Conservation (phyloP, 176 grass and related monocot species). For the Avena insularis region DNA sequence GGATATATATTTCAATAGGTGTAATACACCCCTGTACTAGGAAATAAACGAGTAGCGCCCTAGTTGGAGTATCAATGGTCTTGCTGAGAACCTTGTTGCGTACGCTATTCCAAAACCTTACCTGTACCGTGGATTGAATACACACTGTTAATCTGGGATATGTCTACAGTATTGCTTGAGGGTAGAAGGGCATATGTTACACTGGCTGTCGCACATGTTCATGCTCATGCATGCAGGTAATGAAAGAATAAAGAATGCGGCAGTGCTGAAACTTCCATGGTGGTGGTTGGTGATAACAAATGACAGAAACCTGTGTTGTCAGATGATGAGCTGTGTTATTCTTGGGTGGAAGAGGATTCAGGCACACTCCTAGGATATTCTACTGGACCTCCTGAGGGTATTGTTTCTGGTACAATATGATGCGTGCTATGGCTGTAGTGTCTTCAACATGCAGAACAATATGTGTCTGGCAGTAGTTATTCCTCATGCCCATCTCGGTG, state of each 20-base stretch:
- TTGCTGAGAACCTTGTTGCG: background rate
- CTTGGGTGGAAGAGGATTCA: background rate
- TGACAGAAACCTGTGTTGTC: background rate
- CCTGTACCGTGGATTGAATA: background rate
- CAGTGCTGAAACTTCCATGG: background rate
- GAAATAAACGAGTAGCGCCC: slow-evolving; percentile 5
- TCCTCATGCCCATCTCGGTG: too few species aligned
- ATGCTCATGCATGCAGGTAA: background rate
- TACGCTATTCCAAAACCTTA: background rate
- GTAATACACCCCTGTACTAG: slow-evolving; percentile 17
- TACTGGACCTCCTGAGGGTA: background rate
- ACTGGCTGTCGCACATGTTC: too few species aligned
- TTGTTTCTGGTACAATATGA: background rate
- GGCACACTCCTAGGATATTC: background rate
- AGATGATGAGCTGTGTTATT: background rate
- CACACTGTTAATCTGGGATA: too few species aligned
- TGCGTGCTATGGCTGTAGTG: background rate
- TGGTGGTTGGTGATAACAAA: background rate
- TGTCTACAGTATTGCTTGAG: too few species aligned
- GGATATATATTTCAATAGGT: slow-evolving; percentile 11
- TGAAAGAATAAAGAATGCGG: background rate
- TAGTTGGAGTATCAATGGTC: background rate
- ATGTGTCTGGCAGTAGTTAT: too few species aligned
- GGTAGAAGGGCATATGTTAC: background rate
- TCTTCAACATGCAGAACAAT: too few species aligned